These are phyloP conservation scores for Bipolaris bicolor DNA, from an alignment of 2,329 filamentous ascomycete genomes.

Conservation along the genomic window DNA sequence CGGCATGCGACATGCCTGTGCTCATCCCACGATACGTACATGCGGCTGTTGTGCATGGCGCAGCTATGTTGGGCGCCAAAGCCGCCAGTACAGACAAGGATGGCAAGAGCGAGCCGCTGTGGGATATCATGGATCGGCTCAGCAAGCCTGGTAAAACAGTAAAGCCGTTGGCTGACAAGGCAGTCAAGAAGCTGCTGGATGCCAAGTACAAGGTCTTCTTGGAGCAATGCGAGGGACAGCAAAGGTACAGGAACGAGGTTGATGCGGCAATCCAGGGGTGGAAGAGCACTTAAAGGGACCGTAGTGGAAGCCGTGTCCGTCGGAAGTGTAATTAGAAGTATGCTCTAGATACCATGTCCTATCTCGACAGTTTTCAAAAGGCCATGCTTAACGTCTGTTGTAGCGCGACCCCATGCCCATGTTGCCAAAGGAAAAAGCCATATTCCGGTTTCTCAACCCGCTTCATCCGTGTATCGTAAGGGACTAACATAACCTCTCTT, in stretches of 20 bases:
- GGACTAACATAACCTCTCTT: neutral
- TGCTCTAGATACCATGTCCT: slow-evolving; percentile 10
- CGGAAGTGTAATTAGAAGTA: slow-evolving; percentile 4
- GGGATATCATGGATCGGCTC: slow-evolving; percentile 98
- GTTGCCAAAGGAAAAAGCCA: slow-evolving; percentile 5
- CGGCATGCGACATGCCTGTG: slow-evolving; percentile 89
- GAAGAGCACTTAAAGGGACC: slow-evolving; percentile 16
- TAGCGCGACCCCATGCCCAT: slow-evolving; percentile 5
- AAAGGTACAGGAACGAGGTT: slow-evolving; percentile 78
- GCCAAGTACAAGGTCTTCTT: slow-evolving; percentile 97
- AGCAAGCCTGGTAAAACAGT: slow-evolving; percentile 90
- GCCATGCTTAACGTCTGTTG: neutral
- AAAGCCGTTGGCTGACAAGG: slow-evolving; percentile 71
- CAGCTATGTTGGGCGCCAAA: slow-evolving; percentile 96
- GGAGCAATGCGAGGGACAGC: slow-evolving; percentile 87
- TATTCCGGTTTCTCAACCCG: neutral
- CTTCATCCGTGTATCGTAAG: neutral
- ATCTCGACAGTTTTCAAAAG: slow-evolving; percentile 1
- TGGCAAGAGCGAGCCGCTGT: slow-evolving; percentile 83
- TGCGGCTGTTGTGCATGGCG: slow-evolving; percentile 95
- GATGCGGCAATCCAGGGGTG: slow-evolving; percentile 61
- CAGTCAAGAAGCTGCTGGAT: slow-evolving; percentile 79
- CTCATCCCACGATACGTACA: slow-evolving; percentile 93
- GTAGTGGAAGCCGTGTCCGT: neutral
- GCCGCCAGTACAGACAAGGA: slow-evolving; percentile 82